Evolutionary conservation across 2,329 filamentous ascomycete genomes (phyloP).

Genomic region (Botrytis pseudocinerea): DNA sequence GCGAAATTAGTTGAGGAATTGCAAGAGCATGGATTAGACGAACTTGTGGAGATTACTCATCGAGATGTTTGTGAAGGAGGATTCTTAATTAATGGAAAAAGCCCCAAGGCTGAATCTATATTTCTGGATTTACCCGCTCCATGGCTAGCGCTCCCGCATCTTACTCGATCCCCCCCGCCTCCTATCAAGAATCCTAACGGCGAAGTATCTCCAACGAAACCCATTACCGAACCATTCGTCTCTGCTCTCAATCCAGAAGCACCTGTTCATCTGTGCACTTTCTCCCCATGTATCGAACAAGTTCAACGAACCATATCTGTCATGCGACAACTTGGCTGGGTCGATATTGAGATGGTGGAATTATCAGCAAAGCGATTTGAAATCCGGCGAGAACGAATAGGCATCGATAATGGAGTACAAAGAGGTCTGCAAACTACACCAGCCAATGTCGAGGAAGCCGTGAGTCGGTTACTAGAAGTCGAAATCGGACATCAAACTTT

Average conservation of each 20-base stretch:
- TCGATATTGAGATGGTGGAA: conserved; percentile 92
- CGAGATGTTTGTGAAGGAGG: conserved; percentile 77
- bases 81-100: conserved; percentile 59
- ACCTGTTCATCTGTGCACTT: conserved; percentile 82
- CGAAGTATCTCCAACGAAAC: conserved; percentile 7
- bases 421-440: conserved; percentile 61
- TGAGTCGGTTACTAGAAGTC: conserved; percentile 70
- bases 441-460: conserved; percentile 75
- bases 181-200: conserved; percentile 23
- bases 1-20: conserved; percentile 70
- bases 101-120: conserved; percentile 66
- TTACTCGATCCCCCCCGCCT: conserved; percentile 56
- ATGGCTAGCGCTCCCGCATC: conserved; percentile 75
- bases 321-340: conserved; percentile 81
- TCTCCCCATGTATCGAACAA: conserved; percentile 96
- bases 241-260: conserved; percentile 70
- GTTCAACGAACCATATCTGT: conserved; percentile 81
- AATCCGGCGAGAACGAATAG: conserved; percentile 77
- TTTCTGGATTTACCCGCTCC: conserved; percentile 81
- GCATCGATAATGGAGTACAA: conserved; percentile 58
- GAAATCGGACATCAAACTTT: conserved; percentile 69
- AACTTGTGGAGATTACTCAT: conserved; percentile 70
- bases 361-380: conserved; percentile 78
- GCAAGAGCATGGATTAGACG: conserved; percentile 62
- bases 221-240: conserved; percentile 45